Evolutionary conservation across 345 rosid genomes (phyloP).

Genomic region (Lenwebbia sp.): DNA sequence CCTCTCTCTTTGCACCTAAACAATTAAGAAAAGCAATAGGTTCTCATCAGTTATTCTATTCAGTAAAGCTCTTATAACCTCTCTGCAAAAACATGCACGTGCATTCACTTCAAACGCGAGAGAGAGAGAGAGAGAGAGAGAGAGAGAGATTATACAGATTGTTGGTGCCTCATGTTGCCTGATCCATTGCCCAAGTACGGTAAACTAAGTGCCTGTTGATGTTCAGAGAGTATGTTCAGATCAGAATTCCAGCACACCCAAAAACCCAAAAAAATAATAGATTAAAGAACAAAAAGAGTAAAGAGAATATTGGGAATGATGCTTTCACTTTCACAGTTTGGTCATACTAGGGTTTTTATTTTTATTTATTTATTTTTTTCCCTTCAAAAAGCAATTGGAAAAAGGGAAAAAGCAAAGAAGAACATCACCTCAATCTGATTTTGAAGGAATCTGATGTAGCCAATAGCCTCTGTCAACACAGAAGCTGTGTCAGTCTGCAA

Average conservation of each 20-base stretch:
- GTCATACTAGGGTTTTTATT: neutral
- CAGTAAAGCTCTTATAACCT: neutral
- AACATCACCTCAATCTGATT: constrained; percentile 88
- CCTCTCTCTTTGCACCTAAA: constrained; percentile 72
- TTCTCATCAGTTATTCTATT: constrained; percentile 14
- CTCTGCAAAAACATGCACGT: neutral
- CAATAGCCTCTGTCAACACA: constrained; percentile 95
- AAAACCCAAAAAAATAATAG: neutral
- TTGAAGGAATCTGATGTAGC: constrained; percentile 99
- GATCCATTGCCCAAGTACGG: constrained; percentile 83
- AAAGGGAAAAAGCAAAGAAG: neutral
- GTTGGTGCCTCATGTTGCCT: constrained; percentile 36
- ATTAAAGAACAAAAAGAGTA: neutral
- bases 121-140: neutral
- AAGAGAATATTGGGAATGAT: neutral
- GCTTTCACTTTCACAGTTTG: neutral
- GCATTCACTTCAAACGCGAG: neutral
- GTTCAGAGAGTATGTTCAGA: constrained; percentile 1
- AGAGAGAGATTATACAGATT: neutral
- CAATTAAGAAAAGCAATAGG: neutral
- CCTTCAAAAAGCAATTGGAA: neutral
- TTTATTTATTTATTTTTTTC: neutral
- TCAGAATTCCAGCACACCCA: neutral
- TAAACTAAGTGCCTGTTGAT: constrained; percentile 76
- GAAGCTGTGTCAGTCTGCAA: constrained; percentile 99